phyloP scores from a whole-genome alignment of 2,329 filamentous ascomycete species.

The Fusarium kyushuense region DNA sequence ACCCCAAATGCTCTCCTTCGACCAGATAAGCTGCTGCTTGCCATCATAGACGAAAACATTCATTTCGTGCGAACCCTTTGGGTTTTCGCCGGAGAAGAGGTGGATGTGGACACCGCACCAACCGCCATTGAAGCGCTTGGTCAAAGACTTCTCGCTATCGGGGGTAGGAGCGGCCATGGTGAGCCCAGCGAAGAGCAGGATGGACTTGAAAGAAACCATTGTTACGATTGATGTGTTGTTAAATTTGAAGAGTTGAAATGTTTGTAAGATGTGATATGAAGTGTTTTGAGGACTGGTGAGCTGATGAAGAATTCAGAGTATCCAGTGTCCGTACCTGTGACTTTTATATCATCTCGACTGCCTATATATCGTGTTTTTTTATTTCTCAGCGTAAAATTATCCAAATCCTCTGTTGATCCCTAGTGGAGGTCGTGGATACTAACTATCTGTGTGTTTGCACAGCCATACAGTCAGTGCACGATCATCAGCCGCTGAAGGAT shows the following conservation, averaged over 20 bases:
- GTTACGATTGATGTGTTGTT: background rate
- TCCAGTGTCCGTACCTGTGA: accelerated
- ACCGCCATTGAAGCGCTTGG: conserved; percentile 6
- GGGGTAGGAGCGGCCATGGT: conserved; percentile 2
- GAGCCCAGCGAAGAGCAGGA: background rate
- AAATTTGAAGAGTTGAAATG: background rate
- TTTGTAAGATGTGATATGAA: background rate
- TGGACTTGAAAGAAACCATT: background rate
- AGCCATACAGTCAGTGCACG: background rate
- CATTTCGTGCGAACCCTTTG: conserved; percentile 3
- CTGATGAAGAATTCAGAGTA: background rate
- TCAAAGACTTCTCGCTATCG: background rate
- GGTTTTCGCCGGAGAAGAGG: background rate
- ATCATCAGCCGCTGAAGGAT: background rate
- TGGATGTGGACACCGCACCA: conserved; percentile 16
- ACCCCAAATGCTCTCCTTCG: conserved; percentile 8
- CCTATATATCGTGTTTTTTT: background rate
- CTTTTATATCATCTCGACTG: background rate
- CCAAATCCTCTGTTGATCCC: background rate
- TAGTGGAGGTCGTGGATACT: background rate
- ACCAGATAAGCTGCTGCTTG: conserved; percentile 3
- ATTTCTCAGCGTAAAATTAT: background rate
- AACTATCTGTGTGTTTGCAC: background rate
- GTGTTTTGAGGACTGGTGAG: background rate
- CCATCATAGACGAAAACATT: conserved; percentile 7